A percentile compares a stretch with the other conserved stretches of the same genome.
These are phyloP conservation scores for Aethionema arabicum DNA, from an alignment of 345 rosid genomes.

Conservation along the genomic window DNA sequence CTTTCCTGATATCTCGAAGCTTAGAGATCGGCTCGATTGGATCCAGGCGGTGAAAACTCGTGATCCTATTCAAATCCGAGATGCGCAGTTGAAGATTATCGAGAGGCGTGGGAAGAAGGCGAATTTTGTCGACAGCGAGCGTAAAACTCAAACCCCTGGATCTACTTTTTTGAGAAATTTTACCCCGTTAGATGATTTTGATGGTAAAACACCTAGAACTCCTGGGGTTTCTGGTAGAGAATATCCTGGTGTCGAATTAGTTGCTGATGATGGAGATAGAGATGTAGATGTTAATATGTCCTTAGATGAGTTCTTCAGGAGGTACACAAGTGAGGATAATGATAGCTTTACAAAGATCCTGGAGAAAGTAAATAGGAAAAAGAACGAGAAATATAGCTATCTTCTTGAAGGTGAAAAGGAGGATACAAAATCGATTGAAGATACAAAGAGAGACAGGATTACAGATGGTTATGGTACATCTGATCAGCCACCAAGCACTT, in stretches of 20 bases:
- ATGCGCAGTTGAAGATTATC: slow-evolving; percentile 90
- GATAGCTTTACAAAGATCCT: slow-evolving; percentile 80
- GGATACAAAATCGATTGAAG: slow-evolving; percentile 51
- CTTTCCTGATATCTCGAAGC: slow-evolving; percentile 94
- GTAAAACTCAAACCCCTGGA: slow-evolving; percentile 75
- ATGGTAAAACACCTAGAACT: slow-evolving; percentile 51
- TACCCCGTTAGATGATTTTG: slow-evolving; percentile 81
- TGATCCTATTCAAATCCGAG: slow-evolving; percentile 85
- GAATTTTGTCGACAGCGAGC: slow-evolving; percentile 44
- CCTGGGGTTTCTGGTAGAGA: slow-evolving; percentile 44
- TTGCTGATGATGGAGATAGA: slow-evolving; percentile 38
- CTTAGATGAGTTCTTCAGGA: slow-evolving; percentile 79
- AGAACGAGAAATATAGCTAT: slow-evolving; percentile 68
- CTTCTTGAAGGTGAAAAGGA: slow-evolving; percentile 62
- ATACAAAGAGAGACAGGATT: slow-evolving; percentile 63
- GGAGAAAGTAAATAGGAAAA: slow-evolving; percentile 86
- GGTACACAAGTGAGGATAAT: slow-evolving; percentile 91
- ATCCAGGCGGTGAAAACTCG: slow-evolving; percentile 80
- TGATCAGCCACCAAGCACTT: slow-evolving; percentile 81
- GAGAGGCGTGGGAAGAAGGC: slow-evolving; percentile 68
- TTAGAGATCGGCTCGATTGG: slow-evolving; percentile 93
- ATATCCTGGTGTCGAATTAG: slow-evolving; percentile 36
- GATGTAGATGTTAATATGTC: slow-evolving; percentile 57
- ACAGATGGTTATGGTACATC: slow-evolving; percentile 97
- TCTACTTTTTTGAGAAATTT: slow-evolving; percentile 72